phyloP scores from a whole-genome alignment of 2,329 filamentous ascomycete species.

The Alternaria arborescens region DNA sequence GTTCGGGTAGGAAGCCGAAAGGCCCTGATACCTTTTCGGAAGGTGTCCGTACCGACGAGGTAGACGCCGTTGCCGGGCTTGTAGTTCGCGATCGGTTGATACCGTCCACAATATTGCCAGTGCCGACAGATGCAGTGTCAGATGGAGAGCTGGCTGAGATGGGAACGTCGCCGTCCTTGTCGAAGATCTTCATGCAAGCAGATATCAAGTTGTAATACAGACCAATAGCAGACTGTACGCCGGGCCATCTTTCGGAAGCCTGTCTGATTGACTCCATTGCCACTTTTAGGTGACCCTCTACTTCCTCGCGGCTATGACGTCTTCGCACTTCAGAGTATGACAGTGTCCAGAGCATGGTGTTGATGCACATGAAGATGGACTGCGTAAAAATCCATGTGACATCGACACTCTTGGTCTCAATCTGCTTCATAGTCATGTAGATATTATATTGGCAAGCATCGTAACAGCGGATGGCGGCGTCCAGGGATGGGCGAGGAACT shows the following conservation, averaged over 20 bases:
- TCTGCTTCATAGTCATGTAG: constrained; percentile 79
- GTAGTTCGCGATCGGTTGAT: constrained; percentile 56
- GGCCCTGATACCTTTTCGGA: constrained; percentile 43
- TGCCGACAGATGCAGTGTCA: constrained; percentile 54
- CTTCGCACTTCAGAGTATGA: constrained; percentile 85
- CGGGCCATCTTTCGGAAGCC: constrained; percentile 90
- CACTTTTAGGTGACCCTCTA: constrained; percentile 76
- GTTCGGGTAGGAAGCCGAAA: constrained; percentile 50
- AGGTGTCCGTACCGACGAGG: constrained; percentile 50
- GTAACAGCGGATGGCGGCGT: constrained; percentile 83
- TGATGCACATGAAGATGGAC: constrained; percentile 88
- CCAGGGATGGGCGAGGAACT: constrained; percentile 80
- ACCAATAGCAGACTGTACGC: constrained; percentile 81
- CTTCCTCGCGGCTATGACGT: constrained; percentile 75
- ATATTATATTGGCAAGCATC: constrained; percentile 85
- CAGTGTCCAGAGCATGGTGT: constrained; percentile 89
- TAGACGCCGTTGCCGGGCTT: constrained; percentile 54
- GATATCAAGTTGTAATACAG: constrained; percentile 86
- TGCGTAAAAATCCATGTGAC: constrained; percentile 94
- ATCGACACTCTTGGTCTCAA: constrained; percentile 78
- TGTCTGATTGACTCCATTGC: constrained; percentile 81
- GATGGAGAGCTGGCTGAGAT: constrained; percentile 59
- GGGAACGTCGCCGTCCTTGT: constrained; percentile 63
- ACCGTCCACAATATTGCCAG: constrained; percentile 52
- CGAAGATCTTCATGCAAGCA: constrained; percentile 89